Evolutionary conservation across 192 early-diverging fungal species (phyloP).

Genomic region (Pilaira anomala): DNA sequence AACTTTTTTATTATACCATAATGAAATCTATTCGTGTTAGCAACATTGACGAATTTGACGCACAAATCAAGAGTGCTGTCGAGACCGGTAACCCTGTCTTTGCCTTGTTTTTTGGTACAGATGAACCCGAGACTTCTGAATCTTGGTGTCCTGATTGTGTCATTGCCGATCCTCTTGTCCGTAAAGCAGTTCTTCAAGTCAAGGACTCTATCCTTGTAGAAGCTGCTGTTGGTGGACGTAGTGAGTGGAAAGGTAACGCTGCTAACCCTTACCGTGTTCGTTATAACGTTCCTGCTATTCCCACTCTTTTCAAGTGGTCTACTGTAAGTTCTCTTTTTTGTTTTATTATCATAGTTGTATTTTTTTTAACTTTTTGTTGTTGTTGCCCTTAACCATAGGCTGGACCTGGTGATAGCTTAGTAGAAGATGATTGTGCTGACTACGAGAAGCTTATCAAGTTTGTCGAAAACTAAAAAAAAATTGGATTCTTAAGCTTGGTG

Average conservation of each 20-base stretch:
- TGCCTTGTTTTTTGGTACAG: constrained; percentile 47
- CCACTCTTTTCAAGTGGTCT: constrained; percentile 42
- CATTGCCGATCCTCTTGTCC: constrained; percentile 45
- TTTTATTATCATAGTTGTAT: neutral
- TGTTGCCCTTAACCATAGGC: too few species aligned
- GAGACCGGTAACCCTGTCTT: constrained; percentile 28
- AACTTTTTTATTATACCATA: neutral
- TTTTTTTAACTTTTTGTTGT: too few species aligned
- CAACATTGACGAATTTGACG: constrained; percentile 32
- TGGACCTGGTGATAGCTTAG: constrained; percentile 30
- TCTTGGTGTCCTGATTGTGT: constrained; percentile 56
- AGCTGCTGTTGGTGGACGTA: constrained; percentile 35
- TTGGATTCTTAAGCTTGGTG: too few species aligned
- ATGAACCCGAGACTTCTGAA: constrained; percentile 35
- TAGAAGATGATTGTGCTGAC: constrained; percentile 35
- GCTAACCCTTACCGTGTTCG: constrained; percentile 37
- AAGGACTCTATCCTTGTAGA: constrained; percentile 38
- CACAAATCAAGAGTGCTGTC: constrained; percentile 21
- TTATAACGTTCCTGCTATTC: constrained; percentile 36
- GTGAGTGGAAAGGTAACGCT: constrained; percentile 36
- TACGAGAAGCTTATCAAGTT: constrained; percentile 19
- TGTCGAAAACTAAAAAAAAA: constrained; percentile 13
- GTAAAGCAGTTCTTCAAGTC: constrained; percentile 26
- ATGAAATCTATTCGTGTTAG: constrained; percentile 37
- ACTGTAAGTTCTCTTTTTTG: constrained; percentile 15